Evolutionary conservation across 331 rosid genomes (phyloP), one percentile per base, ranked within the genome.

Genomic region (Rosa hybrid): DNA sequence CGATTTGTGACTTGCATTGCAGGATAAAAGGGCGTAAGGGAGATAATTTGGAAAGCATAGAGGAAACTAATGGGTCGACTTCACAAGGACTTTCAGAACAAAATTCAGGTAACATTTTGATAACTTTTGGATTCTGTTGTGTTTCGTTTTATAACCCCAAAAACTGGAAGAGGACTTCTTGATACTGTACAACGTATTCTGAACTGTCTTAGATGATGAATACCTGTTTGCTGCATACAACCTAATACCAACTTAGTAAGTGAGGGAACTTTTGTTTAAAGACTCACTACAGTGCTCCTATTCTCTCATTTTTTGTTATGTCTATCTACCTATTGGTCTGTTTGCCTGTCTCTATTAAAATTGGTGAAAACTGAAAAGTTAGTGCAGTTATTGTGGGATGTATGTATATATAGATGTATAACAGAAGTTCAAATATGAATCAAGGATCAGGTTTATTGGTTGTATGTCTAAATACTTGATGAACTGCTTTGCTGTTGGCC

Each of bases 11-110:
- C 67, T 72, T 27, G 68, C 17, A 20, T 18, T 65, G n/a, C 74
- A 65, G 80, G 42, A 63, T 67, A 30, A 77, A 77, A 51, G 49
- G 80, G 73, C 50, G n/a, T 39, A 77, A 77, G 72, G 50, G 65
- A 41, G 74, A 77, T 7, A 57, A 21, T 57, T 7, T 34, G 56
- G 80, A 49, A 38, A 77, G 50, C 65, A 12, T 13, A 1, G 63
- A 48, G 23, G 74, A 77, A 34, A 27, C 9, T 25, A 21, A 18
- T 27, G 74, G 25, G 59, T 64, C 74, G 0, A 77, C 39, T 77
- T 46, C 64, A 34, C 62, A 77, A 46, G 50, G 17, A 7, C 12
- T 38, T 6, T 18, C 21, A 20, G 60, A 65, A 11, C 39, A 67
- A 48, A 18, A 4, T 34, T 34, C 71, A 12, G 80, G 74, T 78